phyloP scores from a whole-genome alignment of 352 stramenopile genomes.

The Globisporangium camurandrum region DNA sequence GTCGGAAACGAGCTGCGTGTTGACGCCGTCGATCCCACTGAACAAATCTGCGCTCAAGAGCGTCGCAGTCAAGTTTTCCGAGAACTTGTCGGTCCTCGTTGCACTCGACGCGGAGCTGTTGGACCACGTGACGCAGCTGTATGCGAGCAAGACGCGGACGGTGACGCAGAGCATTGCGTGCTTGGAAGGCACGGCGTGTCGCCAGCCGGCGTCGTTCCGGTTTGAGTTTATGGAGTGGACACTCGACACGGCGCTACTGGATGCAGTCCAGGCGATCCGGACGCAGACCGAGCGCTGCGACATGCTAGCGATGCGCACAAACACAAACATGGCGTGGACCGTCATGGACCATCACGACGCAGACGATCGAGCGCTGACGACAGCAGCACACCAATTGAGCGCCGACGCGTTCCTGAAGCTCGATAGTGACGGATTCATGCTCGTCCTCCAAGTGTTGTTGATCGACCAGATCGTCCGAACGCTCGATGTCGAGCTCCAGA shows the following conservation, averaged over 20 bases:
- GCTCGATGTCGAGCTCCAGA: conserved; percentile 48
- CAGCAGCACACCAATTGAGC: conserved; percentile 16
- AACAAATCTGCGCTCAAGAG: conserved; percentile 62
- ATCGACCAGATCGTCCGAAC: conserved; percentile 71
- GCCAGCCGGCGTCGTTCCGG: conserved; percentile 50
- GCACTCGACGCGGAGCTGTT: conserved; percentile 69
- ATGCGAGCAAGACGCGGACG: conserved; percentile 59
- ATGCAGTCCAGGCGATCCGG: conserved; percentile 61
- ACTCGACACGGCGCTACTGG: conserved; percentile 56
- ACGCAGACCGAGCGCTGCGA: conserved; percentile 62
- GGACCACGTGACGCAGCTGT: conserved; percentile 68
- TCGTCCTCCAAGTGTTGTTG: conserved; percentile 76
- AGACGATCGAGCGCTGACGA: background rate
- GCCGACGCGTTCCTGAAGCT: conserved; percentile 62
- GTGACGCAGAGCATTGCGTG: conserved; percentile 68
- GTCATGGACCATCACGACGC: conserved; percentile 26
- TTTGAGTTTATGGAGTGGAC: conserved; percentile 84
- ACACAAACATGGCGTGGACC: conserved; percentile 35
- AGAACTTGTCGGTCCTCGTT: conserved; percentile 74
- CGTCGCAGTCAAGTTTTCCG: conserved; percentile 71
- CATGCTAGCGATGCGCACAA: conserved; percentile 61
- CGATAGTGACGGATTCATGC: conserved; percentile 55
- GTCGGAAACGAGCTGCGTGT: conserved; percentile 29
- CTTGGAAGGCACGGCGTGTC: conserved; percentile 62
- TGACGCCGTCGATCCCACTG: conserved; percentile 53